These are phyloP conservation scores for Cryomyces antarcticus DNA, from an alignment of 495 filamentous ascomycete genomes.

Conservation along the genomic window DNA sequence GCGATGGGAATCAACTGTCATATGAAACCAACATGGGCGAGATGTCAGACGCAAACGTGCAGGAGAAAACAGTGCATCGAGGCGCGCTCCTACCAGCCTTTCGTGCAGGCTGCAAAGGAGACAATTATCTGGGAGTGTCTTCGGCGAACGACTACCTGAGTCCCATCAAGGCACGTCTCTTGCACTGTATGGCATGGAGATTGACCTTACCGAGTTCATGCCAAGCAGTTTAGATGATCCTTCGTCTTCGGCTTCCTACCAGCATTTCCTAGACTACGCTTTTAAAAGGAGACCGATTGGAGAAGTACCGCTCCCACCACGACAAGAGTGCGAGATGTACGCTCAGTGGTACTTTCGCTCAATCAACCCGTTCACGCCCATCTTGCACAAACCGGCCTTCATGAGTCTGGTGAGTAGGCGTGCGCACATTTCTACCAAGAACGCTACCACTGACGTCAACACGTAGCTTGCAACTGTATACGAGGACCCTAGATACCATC, in stretches of 20 bases:
- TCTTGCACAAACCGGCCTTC: slow-evolving; percentile 52
- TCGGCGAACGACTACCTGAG: slow-evolving; percentile 43
- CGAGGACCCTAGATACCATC: slow-evolving; percentile 36
- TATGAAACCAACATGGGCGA: no score
- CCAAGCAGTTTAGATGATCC: slow-evolving; percentile 42
- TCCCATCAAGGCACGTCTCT: slow-evolving; percentile 51
- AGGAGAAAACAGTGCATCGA: no score
- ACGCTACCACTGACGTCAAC: background rate
- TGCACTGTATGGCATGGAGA: slow-evolving; percentile 53
- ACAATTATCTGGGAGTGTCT: slow-evolving; percentile 55
- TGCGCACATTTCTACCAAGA: slow-evolving; percentile 4
- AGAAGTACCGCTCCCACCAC: slow-evolving; percentile 7
- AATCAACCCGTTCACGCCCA: slow-evolving; percentile 48
- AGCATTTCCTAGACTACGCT: slow-evolving; percentile 38
- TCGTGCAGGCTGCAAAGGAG: slow-evolving; percentile 32
- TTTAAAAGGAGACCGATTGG: slow-evolving; percentile 17
- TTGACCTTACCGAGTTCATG: slow-evolving; percentile 54
- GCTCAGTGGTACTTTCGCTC: slow-evolving; percentile 53
- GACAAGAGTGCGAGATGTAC: slow-evolving; percentile 33
- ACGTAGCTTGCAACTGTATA: slow-evolving; percentile 37
- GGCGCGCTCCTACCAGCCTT: slow-evolving; percentile 19
- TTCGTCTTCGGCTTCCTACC: slow-evolving; percentile 42
- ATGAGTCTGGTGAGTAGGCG: slow-evolving; percentile 33
- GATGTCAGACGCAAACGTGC: no score
- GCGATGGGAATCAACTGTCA: background rate